Evolutionary conservation across 805 yeast genomes (phyloP).

Genomic region (Lipomyces chichibuensis): DNA sequence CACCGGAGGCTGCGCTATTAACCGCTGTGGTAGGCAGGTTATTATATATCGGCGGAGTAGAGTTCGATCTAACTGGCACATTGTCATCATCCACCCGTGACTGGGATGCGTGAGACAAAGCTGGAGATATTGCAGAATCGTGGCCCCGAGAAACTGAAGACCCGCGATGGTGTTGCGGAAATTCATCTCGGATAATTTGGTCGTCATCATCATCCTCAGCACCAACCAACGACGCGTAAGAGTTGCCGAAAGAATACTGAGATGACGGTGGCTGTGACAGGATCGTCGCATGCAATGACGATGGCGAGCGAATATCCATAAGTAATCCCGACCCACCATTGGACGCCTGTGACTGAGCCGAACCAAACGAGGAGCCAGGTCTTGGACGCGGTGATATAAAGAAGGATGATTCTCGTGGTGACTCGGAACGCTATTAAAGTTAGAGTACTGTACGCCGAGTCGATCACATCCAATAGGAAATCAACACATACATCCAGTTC

Average conservation of each 20-base stretch:
- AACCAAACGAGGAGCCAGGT: conserved; percentile 27
- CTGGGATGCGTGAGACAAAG: conserved; percentile 27
- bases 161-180: conserved; percentile 3
- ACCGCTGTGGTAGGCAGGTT: conserved; percentile 4
- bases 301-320: conserved; percentile 26
- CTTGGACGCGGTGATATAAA: conserved; percentile 21
- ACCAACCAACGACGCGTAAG: conserved; percentile 21
- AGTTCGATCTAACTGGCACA: conserved; percentile 7
- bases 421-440: conserved; percentile 22
- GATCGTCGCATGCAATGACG: conserved; percentile 8
- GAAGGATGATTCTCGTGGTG: conserved; percentile 26
- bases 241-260: conserved; percentile 16
- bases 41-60: conserved; percentile 26
- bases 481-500: conserved; percentile 26
- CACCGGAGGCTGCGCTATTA: conserved; percentile 9
- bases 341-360: conserved; percentile 9
- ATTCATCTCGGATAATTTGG: conserved; percentile 12
- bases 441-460: neutral
- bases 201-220: conserved; percentile 18
- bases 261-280: conserved; percentile 5
- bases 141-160: conserved; percentile 4
- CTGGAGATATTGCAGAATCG: conserved; percentile 20
- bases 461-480: neutral
- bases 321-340: conserved; percentile 9
- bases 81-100: conserved; percentile 20